Base-by-base conservation (phyloP, 192 early-diverging fungal species). In the Coemansia umbellata region DNA sequence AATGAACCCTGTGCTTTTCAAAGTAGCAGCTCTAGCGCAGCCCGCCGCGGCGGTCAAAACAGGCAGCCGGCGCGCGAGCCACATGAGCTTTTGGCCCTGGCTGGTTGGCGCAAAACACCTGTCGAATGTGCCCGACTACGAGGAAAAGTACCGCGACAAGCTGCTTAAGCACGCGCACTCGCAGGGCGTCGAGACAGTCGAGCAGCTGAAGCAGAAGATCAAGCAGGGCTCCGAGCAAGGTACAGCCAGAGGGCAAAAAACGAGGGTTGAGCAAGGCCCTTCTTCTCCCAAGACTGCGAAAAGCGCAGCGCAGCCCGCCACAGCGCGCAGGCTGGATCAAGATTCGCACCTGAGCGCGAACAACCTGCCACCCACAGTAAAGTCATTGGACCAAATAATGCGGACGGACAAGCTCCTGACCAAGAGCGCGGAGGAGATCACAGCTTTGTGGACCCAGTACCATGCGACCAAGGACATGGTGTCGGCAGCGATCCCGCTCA, bases 361-460 rank as follows among this genome's bases (percentile, higher is more conserved):
- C 51, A 61, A 53, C 3, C 55, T 72, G 42, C 63, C 70, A 42
- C 73, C 66, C 4, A 48, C 30, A 4, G 52, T 63, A 39, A 74
- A 86, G 66, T 55, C 80, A 3, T 43, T 86, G 44, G 70, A 81
- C 28, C 73, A 84, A 66, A 74, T 84, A 30, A 61, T 86, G 64
- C 69, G 60, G 32, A 14, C 81, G 23, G 81, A 84, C 0, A 50
- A 71, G 44, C 56, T 86, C n/a, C 40, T 42, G 3, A 55, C 59
- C 28, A 63, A 78, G 52, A 49, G 57, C 1, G 33, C 55, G 4
- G 77, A 80, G 23, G 69, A 63, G 11, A 71, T 82, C 10, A 58
- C 68, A 13, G 62, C 85, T 37, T 79, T 93, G 62, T 93, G 91
- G 91, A 85, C 83, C 43, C 55, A 73, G 44, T 87, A 87, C 71